These are phyloP conservation scores for Zygotorulaspora florentina DNA, from an alignment of 805 yeast genomes.

Conservation along the genomic window DNA sequence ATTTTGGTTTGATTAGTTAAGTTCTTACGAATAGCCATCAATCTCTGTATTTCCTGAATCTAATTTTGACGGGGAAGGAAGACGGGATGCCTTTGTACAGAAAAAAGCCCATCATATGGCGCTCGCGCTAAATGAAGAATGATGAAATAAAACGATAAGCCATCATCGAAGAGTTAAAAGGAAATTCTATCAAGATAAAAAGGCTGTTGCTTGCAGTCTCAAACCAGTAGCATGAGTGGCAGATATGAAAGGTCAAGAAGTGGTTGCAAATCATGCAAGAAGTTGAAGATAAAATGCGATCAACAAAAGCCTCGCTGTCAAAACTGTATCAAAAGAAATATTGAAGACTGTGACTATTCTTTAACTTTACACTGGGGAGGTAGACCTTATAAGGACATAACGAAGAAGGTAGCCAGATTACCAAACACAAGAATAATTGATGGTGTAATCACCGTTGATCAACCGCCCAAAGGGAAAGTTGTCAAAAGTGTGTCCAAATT, in stretches of 20 bases:
- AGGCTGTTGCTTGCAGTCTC: neutral
- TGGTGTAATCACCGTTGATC: conserved; percentile 2
- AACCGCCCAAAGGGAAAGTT: neutral
- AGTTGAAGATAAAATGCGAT: conserved; percentile 63
- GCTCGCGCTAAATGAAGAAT: neutral
- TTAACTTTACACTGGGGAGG: conserved; percentile 68
- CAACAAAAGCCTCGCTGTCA: conserved; percentile 62
- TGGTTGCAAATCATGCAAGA: conserved; percentile 62
- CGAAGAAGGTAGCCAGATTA: conserved; percentile 7
- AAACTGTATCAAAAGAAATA: conserved; percentile 46
- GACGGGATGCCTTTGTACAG: no score
- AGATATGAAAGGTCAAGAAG: conserved; percentile 41
- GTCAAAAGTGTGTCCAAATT: neutral
- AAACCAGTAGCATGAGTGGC: neutral
- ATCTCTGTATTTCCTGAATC: no score
- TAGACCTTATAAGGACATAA: conserved; percentile 51
- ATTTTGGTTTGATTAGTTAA: no score
- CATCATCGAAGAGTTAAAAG: no score
- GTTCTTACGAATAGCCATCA: no score
- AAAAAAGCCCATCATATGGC: no score
- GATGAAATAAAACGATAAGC: no score
- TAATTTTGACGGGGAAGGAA: no score
- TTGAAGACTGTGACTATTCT: conserved; percentile 55
- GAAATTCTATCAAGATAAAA: no score
- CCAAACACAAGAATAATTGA: conserved; percentile 4